Percentiles rank a stretch among this genome's conserved stretches.
These are phyloP conservation scores for Cairneyella variabilis DNA, from an alignment of 495 filamentous ascomycete species.

Conservation along the genomic window DNA sequence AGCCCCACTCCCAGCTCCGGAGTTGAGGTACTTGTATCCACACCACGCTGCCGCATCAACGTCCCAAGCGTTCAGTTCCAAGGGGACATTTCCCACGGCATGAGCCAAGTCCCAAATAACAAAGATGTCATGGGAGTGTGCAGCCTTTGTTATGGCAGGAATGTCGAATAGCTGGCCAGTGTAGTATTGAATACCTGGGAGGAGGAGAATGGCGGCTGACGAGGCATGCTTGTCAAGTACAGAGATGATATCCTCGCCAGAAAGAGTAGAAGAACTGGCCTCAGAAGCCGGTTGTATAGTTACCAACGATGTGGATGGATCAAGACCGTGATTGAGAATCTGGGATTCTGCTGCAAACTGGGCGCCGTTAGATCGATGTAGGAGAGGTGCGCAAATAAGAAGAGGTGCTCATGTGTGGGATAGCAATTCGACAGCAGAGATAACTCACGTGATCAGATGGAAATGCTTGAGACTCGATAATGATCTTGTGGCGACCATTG, in stretches of 20 bases:
- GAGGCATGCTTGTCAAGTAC: constrained; percentile 73
- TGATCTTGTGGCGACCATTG: constrained; percentile 76
- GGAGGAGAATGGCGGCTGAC: constrained; percentile 72
- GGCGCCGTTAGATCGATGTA: constrained; percentile 2
- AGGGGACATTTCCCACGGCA: constrained; percentile 84
- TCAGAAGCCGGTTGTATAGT: constrained; percentile 64
- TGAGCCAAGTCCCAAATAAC: constrained; percentile 97
- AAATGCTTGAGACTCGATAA: constrained; percentile 91
- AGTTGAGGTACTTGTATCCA: constrained; percentile 94
- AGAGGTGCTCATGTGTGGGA: no score
- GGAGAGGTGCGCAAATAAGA: background rate
- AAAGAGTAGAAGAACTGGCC: constrained; percentile 45
- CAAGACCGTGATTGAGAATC: constrained; percentile 71
- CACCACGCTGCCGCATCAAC: constrained; percentile 98
- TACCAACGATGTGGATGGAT: constrained; percentile 68
- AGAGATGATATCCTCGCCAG: constrained; percentile 68
- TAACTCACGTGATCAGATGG: constrained; percentile 75
- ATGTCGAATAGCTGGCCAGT: constrained; percentile 89
- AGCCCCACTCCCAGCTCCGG: constrained; percentile 82
- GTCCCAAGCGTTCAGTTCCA: constrained; percentile 85
- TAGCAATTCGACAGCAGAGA: background rate
- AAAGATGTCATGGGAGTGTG: constrained; percentile 69
- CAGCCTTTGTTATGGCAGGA: constrained; percentile 73
- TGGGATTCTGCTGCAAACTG: constrained; percentile 89
- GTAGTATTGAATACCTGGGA: constrained; percentile 94